These are phyloP conservation scores for Penicillium maclennaniae DNA, from an alignment of 495 filamentous ascomycete genomes.

Conservation along the genomic window DNA sequence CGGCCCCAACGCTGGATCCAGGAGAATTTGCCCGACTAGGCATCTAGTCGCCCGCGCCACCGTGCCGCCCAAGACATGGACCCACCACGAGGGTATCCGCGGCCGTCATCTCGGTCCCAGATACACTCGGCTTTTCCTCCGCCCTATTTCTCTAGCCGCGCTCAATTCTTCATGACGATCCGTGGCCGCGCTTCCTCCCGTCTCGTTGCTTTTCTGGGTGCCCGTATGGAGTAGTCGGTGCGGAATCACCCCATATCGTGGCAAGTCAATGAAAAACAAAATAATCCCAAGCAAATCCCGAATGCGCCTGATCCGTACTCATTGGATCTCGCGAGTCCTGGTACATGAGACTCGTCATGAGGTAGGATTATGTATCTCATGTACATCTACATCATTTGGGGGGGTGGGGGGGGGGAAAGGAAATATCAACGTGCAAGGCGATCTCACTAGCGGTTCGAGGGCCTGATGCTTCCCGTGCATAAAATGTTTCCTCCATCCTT, in stretches of 20 bases:
- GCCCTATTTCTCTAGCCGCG: slow-evolving; percentile 8
- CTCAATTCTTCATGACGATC: slow-evolving; percentile 3
- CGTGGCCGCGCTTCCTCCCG: not conserved
- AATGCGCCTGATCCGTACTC: not conserved
- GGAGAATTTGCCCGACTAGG: slow-evolving; percentile 28
- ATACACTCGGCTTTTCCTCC: slow-evolving; percentile 9
- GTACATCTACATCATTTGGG: not conserved
- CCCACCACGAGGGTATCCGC: slow-evolving; percentile 17
- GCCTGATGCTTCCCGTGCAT: not conserved
- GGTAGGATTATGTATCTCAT: not conserved
- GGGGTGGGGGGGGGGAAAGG: too few relatives aligned
- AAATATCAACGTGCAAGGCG: not conserved
- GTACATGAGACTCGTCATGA: slow-evolving; percentile 7
- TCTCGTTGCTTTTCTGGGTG: too few relatives aligned
- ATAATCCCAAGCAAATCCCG: too few relatives aligned
- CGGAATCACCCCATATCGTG: not conserved
- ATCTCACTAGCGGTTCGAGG: not conserved
- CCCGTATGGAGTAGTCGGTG: too few relatives aligned
- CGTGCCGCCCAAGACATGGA: not conserved
- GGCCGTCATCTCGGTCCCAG: slow-evolving; percentile 14
- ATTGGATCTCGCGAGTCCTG: not conserved
- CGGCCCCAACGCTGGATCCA: slow-evolving; percentile 20
- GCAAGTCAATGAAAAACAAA: not conserved
- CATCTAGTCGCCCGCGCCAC: slow-evolving; percentile 25
- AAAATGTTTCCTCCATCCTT: not conserved